Percentiles rank a stretch among this genome's conserved stretches.
phyloP scores from a whole-genome alignment of 768 basidiomycete species.

The Rhodotorula babjevae region DNA sequence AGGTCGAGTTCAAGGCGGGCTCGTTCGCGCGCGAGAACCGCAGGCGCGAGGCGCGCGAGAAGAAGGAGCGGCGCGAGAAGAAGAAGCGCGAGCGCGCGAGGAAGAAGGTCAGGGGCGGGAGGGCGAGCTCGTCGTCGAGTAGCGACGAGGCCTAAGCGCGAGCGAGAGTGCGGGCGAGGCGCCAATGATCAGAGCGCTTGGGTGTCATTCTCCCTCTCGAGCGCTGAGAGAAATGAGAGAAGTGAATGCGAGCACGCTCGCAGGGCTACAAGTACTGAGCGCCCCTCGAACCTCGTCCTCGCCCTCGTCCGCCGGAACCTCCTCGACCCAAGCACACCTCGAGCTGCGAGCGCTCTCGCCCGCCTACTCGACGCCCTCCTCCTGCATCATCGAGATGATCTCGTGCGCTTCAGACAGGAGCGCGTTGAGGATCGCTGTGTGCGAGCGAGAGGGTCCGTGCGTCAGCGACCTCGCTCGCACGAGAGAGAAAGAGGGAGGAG shows the following conservation, averaged over 20 bases:
- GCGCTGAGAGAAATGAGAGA: too few species aligned
- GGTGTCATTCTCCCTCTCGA: neutral
- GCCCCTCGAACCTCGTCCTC: neutral
- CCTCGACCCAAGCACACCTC: neutral
- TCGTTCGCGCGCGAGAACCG: neutral
- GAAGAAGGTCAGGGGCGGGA: neutral
- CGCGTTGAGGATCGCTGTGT: conserved; percentile 25
- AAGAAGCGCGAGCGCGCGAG: neutral
- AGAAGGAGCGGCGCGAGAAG: neutral
- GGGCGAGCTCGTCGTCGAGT: neutral
- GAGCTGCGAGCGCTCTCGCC: neutral
- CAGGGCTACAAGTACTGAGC: too few species aligned
- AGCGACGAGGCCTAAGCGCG: neutral
- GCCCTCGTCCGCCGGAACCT: neutral
- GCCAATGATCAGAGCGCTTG: neutral
- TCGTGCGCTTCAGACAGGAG: conserved; percentile 33
- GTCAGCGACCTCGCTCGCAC: neutral
- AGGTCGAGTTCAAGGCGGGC: too few species aligned
- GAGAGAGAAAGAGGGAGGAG: neutral
- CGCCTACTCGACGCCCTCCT: neutral
- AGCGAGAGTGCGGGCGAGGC: too few species aligned
- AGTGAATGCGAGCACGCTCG: too few species aligned
- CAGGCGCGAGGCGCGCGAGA: neutral
- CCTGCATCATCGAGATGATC: conserved; percentile 16
- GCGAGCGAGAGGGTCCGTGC: neutral